phyloP scores from a whole-genome alignment of 345 rosid species.

The Garcia nutans region DNA sequence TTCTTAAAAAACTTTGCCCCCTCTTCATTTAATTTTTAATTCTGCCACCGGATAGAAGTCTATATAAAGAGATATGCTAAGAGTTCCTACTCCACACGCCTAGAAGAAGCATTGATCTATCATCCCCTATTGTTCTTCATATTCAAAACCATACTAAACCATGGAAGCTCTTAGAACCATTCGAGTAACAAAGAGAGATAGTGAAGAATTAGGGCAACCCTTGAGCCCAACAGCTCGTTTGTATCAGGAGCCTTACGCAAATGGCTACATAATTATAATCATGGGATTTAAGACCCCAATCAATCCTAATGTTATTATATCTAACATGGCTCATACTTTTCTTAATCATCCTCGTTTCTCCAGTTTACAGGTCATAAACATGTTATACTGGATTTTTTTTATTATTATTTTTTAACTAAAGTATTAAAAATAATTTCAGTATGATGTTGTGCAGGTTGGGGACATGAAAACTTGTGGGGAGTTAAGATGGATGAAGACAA shows the following conservation, averaged over 20 bases:
- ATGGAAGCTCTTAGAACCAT: background rate
- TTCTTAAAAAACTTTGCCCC: no score
- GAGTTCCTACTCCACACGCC: no score
- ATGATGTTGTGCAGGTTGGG: constrained; percentile 10
- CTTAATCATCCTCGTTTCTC: constrained; percentile 36
- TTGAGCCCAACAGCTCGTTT: constrained; percentile 56
- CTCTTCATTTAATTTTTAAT: no score
- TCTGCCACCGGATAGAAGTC: no score
- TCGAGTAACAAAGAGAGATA: background rate
- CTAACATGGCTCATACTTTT: constrained; percentile 13
- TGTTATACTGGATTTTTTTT: no score
- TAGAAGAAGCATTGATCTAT: no score
- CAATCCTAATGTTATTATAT: constrained; percentile 14
- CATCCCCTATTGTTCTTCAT: no score
- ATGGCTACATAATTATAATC: constrained; percentile 43
- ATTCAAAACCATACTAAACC: no score
- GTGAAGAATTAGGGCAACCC: constrained; percentile 33
- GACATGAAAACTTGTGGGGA: constrained; percentile 24
- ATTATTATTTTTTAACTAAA: no score
- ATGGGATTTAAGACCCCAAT: constrained; percentile 35
- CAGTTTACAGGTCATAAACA: constrained; percentile 24
- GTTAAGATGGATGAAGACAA: constrained; percentile 35
- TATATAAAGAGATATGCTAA: no score
- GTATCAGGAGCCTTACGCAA: constrained; percentile 49
- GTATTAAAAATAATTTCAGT: no score